phyloP scores from a whole-genome alignment of 768 basidiomycete species.

The Leucosporidium creatinivorum region DNA sequence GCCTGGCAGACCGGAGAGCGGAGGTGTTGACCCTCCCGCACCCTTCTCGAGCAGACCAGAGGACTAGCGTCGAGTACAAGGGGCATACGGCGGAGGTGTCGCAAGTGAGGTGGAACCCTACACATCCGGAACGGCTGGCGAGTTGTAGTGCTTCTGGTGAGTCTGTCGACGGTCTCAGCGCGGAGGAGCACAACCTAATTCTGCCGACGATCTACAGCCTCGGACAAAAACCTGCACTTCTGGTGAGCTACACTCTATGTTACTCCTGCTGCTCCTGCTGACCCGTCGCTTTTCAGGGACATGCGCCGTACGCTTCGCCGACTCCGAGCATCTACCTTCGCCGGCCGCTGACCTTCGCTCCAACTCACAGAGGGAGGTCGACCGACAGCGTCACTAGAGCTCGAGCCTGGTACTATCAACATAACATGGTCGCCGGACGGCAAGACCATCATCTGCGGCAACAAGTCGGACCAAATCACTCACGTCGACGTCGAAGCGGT shows the following conservation, averaged over 20 bases:
- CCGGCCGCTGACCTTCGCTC: background rate
- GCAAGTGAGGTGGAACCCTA: slow-evolving; percentile 25
- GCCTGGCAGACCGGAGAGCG: background rate
- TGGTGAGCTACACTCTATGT: slow-evolving; percentile 10
- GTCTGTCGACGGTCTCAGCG: background rate
- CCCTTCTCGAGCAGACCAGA: slow-evolving; percentile 1
- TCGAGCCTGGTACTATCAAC: slow-evolving; percentile 32
- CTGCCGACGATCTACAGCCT: background rate
- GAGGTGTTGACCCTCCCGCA: background rate
- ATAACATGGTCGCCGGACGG: slow-evolving; percentile 35
- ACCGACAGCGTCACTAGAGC: slow-evolving; percentile 23
- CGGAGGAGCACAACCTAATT: background rate
- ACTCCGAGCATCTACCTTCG: background rate
- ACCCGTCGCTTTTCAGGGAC: background rate
- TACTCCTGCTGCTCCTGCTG: too few species aligned
- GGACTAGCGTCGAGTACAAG: slow-evolving; percentile 16
- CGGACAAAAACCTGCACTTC: slow-evolving; percentile 24
- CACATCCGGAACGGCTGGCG: slow-evolving; percentile 24
- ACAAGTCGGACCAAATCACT: slow-evolving; percentile 19
- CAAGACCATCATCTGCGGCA: slow-evolving; percentile 27
- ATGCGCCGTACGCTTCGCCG: background rate
- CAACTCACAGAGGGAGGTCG: slow-evolving; percentile 27
- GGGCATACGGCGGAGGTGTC: slow-evolving; percentile 27
- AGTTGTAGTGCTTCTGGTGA: slow-evolving; percentile 21
- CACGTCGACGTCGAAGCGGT: slow-evolving; percentile 30